Conservation (phyloP, 805 yeast genomes). For the Hanseniaspora taiwanica region DNA sequence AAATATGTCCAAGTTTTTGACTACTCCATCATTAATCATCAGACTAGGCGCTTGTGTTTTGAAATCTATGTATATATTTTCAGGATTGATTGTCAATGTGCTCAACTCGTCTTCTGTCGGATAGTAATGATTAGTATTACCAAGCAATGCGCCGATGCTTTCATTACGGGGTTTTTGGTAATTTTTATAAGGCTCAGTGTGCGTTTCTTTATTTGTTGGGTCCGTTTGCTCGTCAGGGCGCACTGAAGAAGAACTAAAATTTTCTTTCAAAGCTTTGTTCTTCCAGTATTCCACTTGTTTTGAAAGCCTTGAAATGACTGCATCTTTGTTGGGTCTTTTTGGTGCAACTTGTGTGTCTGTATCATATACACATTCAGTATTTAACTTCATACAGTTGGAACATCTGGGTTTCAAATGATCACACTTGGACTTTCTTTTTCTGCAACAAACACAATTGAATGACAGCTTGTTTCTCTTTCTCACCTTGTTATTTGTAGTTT, state of each 20-base stretch:
- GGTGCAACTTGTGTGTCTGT: constrained; percentile 20
- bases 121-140: neutral
- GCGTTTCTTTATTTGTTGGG: neutral
- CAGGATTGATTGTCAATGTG: neutral
- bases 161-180: no score
- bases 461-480: constrained; percentile 21
- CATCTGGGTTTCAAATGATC: constrained; percentile 22
- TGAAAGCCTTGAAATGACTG: constrained; percentile 18
- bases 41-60: constrained; percentile 18
- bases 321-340: constrained; percentile 20
- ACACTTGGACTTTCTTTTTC: constrained; percentile 23
- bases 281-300: constrained; percentile 23
- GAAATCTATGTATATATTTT: constrained; percentile 15
- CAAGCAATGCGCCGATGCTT: no score
- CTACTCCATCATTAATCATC: constrained; percentile 19
- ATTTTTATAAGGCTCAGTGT: no score
- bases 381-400: constrained; percentile 17
- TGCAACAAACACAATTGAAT: constrained; percentile 22
- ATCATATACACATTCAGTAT: constrained; percentile 20
- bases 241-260: neutral
- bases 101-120: neutral
- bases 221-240: neutral
- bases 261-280: constrained; percentile 12
- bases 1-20: constrained; percentile 21
- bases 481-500: neutral